Base-by-base conservation (phyloP, 2,329 filamentous ascomycete species). In the Exophiala alcalophila region DNA sequence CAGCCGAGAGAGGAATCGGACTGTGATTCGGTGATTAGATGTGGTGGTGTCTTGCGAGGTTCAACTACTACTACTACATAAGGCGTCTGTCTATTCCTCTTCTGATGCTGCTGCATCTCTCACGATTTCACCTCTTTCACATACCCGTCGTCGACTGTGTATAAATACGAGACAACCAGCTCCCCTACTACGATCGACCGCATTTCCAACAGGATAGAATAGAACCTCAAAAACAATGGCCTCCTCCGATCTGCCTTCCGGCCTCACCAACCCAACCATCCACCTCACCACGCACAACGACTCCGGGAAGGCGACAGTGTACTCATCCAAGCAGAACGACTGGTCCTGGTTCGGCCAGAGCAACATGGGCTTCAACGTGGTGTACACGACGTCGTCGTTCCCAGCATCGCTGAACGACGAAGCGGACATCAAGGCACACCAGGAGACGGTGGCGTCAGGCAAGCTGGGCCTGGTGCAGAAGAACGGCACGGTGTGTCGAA, bases 361-460 rank as follows among this genome's bases (percentile, higher is more conserved):
- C 9, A 35, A 45, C 25, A 29, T 33, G 19, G 26, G 47, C 16
- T 19, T 49, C 31, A 35, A 28, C 18, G 24, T 47, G 43, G 14
- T 48, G 25, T 28, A 38, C 44, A 19, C 38, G 3, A 27, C n/a
- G 1, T 33, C 40, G 2, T 32, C 30, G 7, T 32, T 49, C 11
- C 44, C 44, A 15, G 38, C 24, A 12, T 42, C 26, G 8, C 25
- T 47, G 39, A 47, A 47, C 19, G 38, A 34, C n/a, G 38, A 47
- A 27, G 33, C 20, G 11, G 44, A 47, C 12, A 36, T 47, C 16
- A 27, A 37, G 16, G 20, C 31, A 5, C 44, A 43, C 39, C 30
- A 33, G 12, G 38, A 31, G 21, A 40, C 29, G 12, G 33, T 47
- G 26, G 20, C 44, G 5, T 44, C 40, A 9, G 35, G 42, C 21